phyloP scores from a whole-genome alignment of 2,329 filamentous ascomycete genomes.

The Stagonosporopsis vannaccii region DNA sequence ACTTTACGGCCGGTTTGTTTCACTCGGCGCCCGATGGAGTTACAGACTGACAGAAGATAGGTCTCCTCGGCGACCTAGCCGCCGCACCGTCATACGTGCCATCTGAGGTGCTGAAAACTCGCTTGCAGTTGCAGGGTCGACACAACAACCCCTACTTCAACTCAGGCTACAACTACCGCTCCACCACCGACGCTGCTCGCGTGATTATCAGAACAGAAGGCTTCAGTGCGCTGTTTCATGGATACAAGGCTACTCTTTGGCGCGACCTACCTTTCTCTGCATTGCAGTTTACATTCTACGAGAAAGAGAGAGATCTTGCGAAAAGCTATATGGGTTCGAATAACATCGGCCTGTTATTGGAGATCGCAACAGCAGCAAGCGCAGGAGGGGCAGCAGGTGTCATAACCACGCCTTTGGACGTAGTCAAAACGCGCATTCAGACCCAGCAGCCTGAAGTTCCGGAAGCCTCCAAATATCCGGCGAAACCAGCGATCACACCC shows the following conservation, averaged over 20 bases:
- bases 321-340: constrained; percentile 78
- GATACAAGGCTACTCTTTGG: constrained; percentile 95
- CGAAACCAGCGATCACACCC: constrained; percentile 28
- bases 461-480: constrained; percentile 20
- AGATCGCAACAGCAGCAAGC: constrained; percentile 86
- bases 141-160: constrained; percentile 94
- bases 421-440: constrained; percentile 96
- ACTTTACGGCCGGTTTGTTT: constrained; percentile 78
- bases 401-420: constrained; percentile 93
- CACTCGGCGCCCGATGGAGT: neutral
- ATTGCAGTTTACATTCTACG: constrained; percentile 97
- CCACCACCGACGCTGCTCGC: constrained; percentile 80
- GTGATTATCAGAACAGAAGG: constrained; percentile 88
- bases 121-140: constrained; percentile 90
- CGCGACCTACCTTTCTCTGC: constrained; percentile 96
- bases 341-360: constrained; percentile 84
- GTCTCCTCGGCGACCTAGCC: constrained; percentile 91
- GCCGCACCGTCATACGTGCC: constrained; percentile 95
- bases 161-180: constrained; percentile 95
- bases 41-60: constrained; percentile 43
- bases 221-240: constrained; percentile 85
- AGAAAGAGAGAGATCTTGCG: constrained; percentile 86
- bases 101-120: constrained; percentile 97
- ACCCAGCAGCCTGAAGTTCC: constrained; percentile 75
- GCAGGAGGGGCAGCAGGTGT: constrained; percentile 93